phyloP scores from a whole-genome alignment of 805 yeast species.

The Phaffomyces antillensis region DNA sequence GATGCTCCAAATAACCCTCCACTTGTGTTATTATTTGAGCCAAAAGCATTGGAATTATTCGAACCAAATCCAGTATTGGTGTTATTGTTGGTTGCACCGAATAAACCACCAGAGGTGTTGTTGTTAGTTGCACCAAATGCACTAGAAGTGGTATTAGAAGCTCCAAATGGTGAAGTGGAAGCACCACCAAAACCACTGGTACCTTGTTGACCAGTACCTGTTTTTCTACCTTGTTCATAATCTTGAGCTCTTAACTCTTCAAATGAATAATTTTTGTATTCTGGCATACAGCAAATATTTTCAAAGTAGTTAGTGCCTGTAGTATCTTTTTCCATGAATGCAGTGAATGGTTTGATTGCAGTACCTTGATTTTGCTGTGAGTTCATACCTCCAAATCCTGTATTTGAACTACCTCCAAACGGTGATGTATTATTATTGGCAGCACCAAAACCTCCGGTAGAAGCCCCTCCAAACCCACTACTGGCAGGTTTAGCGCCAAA shows the following conservation, averaged over 20 bases:
- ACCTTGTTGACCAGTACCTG: conserved; percentile 35
- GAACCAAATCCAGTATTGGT: conserved; percentile 13
- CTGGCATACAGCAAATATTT: conserved; percentile 83
- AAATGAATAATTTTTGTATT: conserved; percentile 69
- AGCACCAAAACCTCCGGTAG: conserved; percentile 18
- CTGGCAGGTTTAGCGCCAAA: conserved; percentile 33
- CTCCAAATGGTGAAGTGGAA: conserved; percentile 30
- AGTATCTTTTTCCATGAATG: conserved; percentile 68
- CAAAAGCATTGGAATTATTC: conserved; percentile 12
- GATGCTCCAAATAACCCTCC: conserved; percentile 27
- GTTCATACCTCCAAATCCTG: conserved; percentile 15
- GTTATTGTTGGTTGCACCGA: conserved; percentile 25
- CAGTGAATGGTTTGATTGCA: conserved; percentile 58
- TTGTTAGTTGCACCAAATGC: conserved; percentile 27
- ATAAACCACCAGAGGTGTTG: conserved; percentile 22
- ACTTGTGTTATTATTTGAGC: conserved; percentile 7
- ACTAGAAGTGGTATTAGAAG: conserved; percentile 14
- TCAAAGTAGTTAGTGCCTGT: conserved; percentile 57
- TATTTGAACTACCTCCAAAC: conserved; percentile 27
- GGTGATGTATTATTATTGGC: conserved; percentile 28
- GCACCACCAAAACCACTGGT: conserved; percentile 9
- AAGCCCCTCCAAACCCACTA: conserved; percentile 8
- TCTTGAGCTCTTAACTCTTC: conserved; percentile 90
- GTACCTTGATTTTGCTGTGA: conserved; percentile 54
- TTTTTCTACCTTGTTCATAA: conserved; percentile 65